Conservation (phyloP, 2,329 filamentous ascomycete species). For the Blumeria graminis region DNA sequence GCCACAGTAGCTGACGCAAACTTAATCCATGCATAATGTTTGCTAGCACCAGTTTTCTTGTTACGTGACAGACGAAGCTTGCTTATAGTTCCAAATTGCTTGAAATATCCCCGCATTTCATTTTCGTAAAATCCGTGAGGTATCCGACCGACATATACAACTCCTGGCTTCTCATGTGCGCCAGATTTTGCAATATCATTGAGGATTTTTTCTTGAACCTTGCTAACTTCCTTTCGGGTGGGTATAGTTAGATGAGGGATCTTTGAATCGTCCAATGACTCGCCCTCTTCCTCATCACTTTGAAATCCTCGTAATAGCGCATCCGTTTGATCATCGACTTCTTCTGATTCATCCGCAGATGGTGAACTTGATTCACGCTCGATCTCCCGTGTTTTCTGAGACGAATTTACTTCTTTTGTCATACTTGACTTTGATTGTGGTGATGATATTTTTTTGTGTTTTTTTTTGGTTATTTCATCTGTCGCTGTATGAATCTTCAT, state of each 20-base stretch:
- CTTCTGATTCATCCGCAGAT: conserved; percentile 9
- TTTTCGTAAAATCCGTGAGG: conserved; percentile 94
- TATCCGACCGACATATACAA: conserved; percentile 75
- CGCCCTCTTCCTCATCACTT: conserved; percentile 25
- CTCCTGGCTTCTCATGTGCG: conserved; percentile 36
- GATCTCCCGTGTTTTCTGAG: background rate
- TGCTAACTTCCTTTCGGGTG: conserved; percentile 13
- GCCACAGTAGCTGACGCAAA: conserved; percentile 59
- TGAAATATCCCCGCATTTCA: conserved; percentile 82
- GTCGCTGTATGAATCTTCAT: no score
- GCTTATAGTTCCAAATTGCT: conserved; percentile 69
- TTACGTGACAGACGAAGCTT: conserved; percentile 69
- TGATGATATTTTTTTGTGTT: no score
- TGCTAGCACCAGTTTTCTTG: conserved; percentile 70
- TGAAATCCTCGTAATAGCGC: conserved; percentile 30
- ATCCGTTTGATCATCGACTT: conserved; percentile 26
- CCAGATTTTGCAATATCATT: conserved; percentile 20
- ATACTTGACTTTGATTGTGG: conserved; percentile 1
- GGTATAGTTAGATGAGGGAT: conserved; percentile 14
- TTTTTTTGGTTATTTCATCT: no score
- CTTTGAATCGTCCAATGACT: conserved; percentile 15
- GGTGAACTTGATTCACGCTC: conserved; percentile 1
- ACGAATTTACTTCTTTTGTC: background rate
- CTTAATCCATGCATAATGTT: conserved; percentile 89
- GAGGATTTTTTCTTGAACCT: conserved; percentile 25